Evolutionary conservation across 2,329 filamentous ascomycete species (phyloP), one percentile per base, ranked within the genome.

Genomic region (Lecanoromycetidae sp.): DNA sequence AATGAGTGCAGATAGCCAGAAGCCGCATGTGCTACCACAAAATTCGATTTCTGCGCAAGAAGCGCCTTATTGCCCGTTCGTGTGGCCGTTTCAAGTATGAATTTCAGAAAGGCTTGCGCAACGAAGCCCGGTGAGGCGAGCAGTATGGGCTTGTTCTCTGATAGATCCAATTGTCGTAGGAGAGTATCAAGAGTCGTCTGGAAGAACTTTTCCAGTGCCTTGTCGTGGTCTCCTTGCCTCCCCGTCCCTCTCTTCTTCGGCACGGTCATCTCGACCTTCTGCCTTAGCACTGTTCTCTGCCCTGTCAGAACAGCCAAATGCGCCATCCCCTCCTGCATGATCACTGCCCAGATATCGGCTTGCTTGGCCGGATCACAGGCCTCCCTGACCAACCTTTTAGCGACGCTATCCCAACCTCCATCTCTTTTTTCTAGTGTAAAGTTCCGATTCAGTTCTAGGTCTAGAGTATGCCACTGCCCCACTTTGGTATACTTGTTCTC

Each of bases 341-440:
- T 84, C 1, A 96, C 82, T 0, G 91, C 90, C 46, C 87, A 86
- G 15, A 94, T 75, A 52, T 90, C 83, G 1, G 87, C 87, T 52
- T 84, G 80, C 58, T 82, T 80, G 54, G 86, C 82, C 56, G 84
- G 79, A 57, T 85, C 80, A 12, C 90, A 74, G 1, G 87, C 82
- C 61, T 94, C 86, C 48, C 76, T 72, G 9, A 98, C 74, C 37
- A 84, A 82, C 50, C 84, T 80, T 39, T 82, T 69, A 3, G 88
- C 85, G 9, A 98, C 80, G 55, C 83, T 88, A 64, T 98, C 91
- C 91, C 91, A 98, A 34, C 87, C 76, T 55, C n/a, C n/a, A n/a
- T 45, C 60, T 51, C 23, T 67, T 66, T 96, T 96, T 67, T 87
- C 83, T 6, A 98, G 63, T 5, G 84, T 90, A 57, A 96, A 96